Percentiles rank a stretch among this genome's conserved stretches.
These are phyloP conservation scores for Penicillium sp. DNA, from an alignment of 2,329 filamentous ascomycete genomes.

Conservation along the genomic window DNA sequence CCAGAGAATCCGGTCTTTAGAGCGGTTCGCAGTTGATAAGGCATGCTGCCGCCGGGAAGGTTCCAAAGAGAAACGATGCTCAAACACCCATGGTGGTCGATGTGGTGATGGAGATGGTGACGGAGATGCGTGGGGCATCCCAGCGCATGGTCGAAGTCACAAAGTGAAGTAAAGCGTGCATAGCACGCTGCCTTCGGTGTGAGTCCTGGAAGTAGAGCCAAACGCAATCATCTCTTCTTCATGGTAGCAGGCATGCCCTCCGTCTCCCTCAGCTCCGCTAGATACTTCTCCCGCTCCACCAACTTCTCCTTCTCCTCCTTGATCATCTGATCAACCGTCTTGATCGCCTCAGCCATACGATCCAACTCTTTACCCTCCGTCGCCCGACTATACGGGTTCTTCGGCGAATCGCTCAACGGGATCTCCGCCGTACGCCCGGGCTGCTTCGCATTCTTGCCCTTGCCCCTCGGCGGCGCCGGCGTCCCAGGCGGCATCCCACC, in stretches of 20 bases:
- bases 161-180: not conserved
- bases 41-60: not conserved
- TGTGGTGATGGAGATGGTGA: not conserved
- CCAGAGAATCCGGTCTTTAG: not conserved
- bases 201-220: not conserved
- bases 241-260: conserved; percentile 44
- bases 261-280: conserved; percentile 54
- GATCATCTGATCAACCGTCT: conserved; percentile 61
- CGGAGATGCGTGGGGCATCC: too few species aligned
- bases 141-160: not conserved
- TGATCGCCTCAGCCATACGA: conserved; percentile 63
- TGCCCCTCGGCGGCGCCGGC: conserved; percentile 58
- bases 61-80: not conserved
- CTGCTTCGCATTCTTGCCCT: conserved; percentile 58
- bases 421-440: conserved; percentile 72
- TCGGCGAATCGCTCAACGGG: conserved; percentile 66
- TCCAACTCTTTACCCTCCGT: conserved; percentile 68
- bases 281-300: conserved; percentile 61
- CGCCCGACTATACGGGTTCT: conserved; percentile 72
- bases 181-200: not conserved
- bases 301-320: conserved; percentile 66
- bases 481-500: conserved; percentile 56
- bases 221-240: conserved; percentile 44
- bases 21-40: not conserved
- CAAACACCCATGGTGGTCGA: too few species aligned